These are phyloP conservation scores for Trichaptum fuscoviolaceum DNA, from an alignment of 768 basidiomycete genomes.

Conservation along the genomic window DNA sequence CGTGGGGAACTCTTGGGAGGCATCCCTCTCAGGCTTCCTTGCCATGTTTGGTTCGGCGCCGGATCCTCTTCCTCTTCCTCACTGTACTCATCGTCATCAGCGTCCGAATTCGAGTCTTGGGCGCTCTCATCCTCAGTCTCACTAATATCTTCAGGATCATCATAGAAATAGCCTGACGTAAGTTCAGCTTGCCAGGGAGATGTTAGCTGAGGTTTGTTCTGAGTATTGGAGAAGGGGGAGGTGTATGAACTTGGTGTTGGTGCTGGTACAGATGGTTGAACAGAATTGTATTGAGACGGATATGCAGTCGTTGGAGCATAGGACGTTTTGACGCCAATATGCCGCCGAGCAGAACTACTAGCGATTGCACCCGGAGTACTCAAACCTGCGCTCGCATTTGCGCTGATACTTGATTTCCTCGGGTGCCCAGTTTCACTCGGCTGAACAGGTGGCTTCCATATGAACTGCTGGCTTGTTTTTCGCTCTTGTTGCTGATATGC, in stretches of 20 bases:
- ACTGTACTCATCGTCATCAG: too few relatives aligned
- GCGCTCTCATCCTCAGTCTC: too few relatives aligned
- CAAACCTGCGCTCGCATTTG: neutral
- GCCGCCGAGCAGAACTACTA: too few relatives aligned
- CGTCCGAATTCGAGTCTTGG: too few relatives aligned
- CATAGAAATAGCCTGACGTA: too few relatives aligned
- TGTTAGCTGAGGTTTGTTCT: neutral
- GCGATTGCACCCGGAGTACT: neutral
- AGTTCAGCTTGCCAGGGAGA: neutral
- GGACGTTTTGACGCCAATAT: neutral
- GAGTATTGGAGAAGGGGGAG: neutral
- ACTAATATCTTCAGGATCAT: too few relatives aligned
- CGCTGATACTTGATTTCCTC: neutral
- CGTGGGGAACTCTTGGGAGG: too few relatives aligned
- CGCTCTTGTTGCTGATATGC: slow-evolving; percentile 11
- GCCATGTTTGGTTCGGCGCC: too few relatives aligned
- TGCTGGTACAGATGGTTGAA: neutral
- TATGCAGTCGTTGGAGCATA: neutral
- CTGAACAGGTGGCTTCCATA: neutral
- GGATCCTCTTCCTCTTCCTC: too few relatives aligned
- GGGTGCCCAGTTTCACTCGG: neutral
- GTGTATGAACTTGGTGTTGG: neutral
- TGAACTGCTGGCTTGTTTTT: neutral
- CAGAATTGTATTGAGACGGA: neutral
- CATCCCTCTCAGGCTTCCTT: too few relatives aligned